Evolutionary conservation across 441 rosid species (phyloP).

Genomic region (Populus hybrid): DNA sequence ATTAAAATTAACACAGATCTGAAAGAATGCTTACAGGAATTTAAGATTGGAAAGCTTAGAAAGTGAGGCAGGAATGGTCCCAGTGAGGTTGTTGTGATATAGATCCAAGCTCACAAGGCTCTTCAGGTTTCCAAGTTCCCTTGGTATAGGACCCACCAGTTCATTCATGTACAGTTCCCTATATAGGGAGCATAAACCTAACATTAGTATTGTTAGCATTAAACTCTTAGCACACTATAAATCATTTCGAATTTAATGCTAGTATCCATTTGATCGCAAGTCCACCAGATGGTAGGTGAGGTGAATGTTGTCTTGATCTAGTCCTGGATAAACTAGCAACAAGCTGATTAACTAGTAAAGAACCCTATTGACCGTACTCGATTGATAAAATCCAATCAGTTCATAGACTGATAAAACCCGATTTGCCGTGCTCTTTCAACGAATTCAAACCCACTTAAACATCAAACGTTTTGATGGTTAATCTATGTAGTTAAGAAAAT

Average conservation of each 20-base stretch:
- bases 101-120: slow-evolving; percentile 65
- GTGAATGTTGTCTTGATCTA: background rate
- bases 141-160: slow-evolving; percentile 51
- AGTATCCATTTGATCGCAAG: background rate
- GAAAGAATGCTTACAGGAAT: slow-evolving; percentile 43
- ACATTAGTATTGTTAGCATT: background rate
- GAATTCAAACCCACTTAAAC: background rate
- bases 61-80: slow-evolving; percentile 57
- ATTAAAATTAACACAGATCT: background rate
- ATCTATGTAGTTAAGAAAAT: background rate
- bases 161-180: slow-evolving; percentile 68
- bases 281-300: background rate
- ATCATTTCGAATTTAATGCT: background rate
- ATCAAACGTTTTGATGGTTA: too few species aligned
- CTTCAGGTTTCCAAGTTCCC: slow-evolving; percentile 55
- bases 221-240: background rate
- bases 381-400: background rate
- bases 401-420: background rate
- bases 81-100: slow-evolving; percentile 61
- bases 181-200: slow-evolving; percentile 14
- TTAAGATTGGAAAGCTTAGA: slow-evolving; percentile 56
- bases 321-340: too few species aligned
- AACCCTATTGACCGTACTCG: background rate
- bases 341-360: too few species aligned
- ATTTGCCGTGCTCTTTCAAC: background rate